A percentile compares a stretch with the other conserved stretches of the same genome.
Conservation (phyloP, 1,139 yeast genomes). For the Kodamaea alishanica region DNA sequence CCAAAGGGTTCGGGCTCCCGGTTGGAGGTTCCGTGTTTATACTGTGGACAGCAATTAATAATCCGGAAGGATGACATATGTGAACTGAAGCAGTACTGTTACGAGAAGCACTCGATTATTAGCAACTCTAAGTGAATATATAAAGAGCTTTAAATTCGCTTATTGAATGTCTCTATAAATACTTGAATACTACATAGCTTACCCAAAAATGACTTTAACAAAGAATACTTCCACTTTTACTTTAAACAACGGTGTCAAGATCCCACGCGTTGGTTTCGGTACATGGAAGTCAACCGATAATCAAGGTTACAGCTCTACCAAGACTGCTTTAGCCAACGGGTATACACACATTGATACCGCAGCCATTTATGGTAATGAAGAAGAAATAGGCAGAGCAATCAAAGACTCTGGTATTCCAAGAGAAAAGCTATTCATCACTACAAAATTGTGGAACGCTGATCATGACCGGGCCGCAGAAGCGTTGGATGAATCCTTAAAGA, state of each 20-base stretch:
- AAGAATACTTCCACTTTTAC: conserved; percentile 8
- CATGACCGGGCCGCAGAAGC: conserved; percentile 13
- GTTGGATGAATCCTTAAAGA: conserved; percentile 37
- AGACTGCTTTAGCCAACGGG: conserved; percentile 56
- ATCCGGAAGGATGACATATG: too few relatives aligned
- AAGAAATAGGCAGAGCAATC: conserved; percentile 30
- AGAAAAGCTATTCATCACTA: conserved; percentile 50
- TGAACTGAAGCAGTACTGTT: too few relatives aligned
- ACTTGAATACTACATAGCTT: too few relatives aligned
- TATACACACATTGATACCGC: conserved; percentile 38
- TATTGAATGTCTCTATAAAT: too few relatives aligned
- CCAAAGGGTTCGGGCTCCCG: too few relatives aligned
- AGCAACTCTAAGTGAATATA: too few relatives aligned
- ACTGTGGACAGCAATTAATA: too few relatives aligned
- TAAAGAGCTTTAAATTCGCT: too few relatives aligned
- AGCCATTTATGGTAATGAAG: conserved; percentile 30
- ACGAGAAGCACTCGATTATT: too few relatives aligned
- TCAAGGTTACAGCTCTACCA: conserved; percentile 58
- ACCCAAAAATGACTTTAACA: too few relatives aligned
- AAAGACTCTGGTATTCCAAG: conserved; percentile 27
- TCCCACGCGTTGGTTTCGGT: conserved; percentile 62
- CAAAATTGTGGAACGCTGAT: conserved; percentile 46
- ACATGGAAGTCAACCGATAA: conserved; percentile 50
- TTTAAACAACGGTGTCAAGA: conserved; percentile 24
- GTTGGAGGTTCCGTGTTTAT: too few relatives aligned